Conservation (phyloP, 1,139 yeast species). For the Saccharomyces hybrid region DNA sequence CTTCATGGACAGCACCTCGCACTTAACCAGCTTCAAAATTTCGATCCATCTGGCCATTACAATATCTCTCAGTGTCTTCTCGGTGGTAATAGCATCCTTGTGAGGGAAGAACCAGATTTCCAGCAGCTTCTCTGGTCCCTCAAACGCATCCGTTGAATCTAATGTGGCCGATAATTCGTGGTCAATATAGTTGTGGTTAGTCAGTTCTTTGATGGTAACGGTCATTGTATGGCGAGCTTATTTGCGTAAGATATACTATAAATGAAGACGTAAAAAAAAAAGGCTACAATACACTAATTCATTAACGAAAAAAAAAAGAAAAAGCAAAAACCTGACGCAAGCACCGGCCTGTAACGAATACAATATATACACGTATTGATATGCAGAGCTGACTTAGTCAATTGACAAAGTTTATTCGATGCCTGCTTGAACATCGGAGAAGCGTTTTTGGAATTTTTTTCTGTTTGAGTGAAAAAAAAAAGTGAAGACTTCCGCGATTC, state of each 20-base stretch:
- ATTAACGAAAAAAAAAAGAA: background rate
- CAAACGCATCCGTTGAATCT: constrained; percentile 88
- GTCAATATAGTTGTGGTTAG: constrained; percentile 53
- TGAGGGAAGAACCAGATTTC: constrained; percentile 81
- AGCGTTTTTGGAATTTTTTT: background rate
- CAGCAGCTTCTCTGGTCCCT: constrained; percentile 91
- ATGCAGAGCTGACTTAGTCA: background rate
- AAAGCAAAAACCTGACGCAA: background rate
- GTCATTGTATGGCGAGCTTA: constrained; percentile 16
- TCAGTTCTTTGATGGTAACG: constrained; percentile 21
- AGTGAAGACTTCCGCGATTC: background rate
- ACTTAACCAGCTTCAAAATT: constrained; percentile 72
- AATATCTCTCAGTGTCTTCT: constrained; percentile 54
- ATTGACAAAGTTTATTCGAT: background rate
- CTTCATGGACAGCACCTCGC: constrained; percentile 80
- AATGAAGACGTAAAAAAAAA: background rate
- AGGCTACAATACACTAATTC: background rate
- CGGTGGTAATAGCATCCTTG: constrained; percentile 20
- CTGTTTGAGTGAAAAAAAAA: background rate
- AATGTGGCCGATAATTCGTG: constrained; percentile 70
- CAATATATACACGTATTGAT: background rate
- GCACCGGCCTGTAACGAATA: background rate
- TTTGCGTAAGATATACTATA: background rate
- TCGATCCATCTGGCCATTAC: constrained; percentile 63
- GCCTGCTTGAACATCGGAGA: background rate